Base-by-base conservation (phyloP, 129 eudicot genomes). In the Saussurea involucrata region DNA sequence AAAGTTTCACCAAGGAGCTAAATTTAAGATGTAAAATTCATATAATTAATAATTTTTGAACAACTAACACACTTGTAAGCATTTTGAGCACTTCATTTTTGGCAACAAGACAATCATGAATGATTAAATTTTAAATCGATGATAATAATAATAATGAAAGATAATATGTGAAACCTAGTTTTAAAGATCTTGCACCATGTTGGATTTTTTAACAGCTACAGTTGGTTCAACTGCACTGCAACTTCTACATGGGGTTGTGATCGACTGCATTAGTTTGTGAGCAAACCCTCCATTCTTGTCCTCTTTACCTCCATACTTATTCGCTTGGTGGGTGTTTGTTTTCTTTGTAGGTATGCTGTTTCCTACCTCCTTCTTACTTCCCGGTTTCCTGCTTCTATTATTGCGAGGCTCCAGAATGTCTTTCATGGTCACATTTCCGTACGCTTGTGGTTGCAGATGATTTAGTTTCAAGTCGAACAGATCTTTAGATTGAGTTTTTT, bases 221-320 rank as follows among this genome's bases (percentile, higher is more conserved):
- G 84, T 67, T 21, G 84, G 84, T 68, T 80, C 84, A 67, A 37
- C 84, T 24, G 22, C 80, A 9, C 84, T 74, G 63, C 84, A 80
- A 58, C 84, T 80, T 57, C 80, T 58, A 80, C 84, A 80, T 20
- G 84, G 80, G 5, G 76, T 80, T 4, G 64, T 80, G 22, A 80
- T 80, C 36, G 76, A 73, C 70, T 80, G 80, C 84, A 80, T 28
- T 1, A 80, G 32, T 3, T 80, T 80, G 8, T 70, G 71, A 28
- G 37, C 84, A 37, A 80, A 74, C 36, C 84, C n/a, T n/a, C n/a
- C 84, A 61, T 49, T 77, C 13, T 66, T 65, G 7, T 66, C 18
- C 20, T 18, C 72, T 29, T 63, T 36, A n/a, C 17, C 24, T 60
- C 60, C 69, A 55, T 31, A 11, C 13, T 73, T 74, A 4, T 40